Evolutionary conservation across 495 filamentous ascomycete species (phyloP), one percentile per base, ranked within the genome.

Genomic region (Penicillium ochrochloron): DNA sequence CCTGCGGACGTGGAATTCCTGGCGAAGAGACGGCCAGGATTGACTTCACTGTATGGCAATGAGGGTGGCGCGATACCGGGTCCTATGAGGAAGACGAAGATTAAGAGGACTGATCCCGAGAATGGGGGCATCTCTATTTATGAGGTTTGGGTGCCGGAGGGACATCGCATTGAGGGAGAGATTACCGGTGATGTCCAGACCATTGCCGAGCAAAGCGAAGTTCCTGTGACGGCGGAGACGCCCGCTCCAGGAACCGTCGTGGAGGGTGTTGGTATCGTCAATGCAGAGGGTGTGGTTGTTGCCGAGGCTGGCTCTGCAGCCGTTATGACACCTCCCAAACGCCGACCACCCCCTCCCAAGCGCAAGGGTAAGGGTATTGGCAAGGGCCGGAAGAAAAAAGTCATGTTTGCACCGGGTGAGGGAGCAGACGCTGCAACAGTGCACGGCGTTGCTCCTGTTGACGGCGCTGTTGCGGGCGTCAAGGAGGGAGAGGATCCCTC

Each of bases 1-100:
- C 84, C 84, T 9, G 81, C 90, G 0, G 88, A 92, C 48, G 77
- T 88, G 3, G 92, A 96, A 48, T 95, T 92, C 67, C 79, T 99
- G 23, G 95, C 93, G 0, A 96, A 97, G 76, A 82, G 93, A 54
- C 86, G 93, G 65, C 92, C 92, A 69, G 92, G 91, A n/a, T 75
- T 91, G 21, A 80, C 82, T 11, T 84, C 82, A 23, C 69, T 84
- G 10, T 86, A 87, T 66, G 80, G 80, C 3, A 76, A 74, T 15
- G 68, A 81, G 52, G 82, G 84, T 14, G 79, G 64, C 21, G 78
- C 80, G 15, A 73, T 80, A 15, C 68, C 80, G 14, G 68, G 73
- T 27, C 75, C 75, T 9, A 90, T 93, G 77, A 85, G 88, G 35
- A 89, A 89, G 69, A 92, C 90, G 1, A 95, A 88, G 59, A 90